A percentile compares a stretch with the other conserved stretches of the same genome.
Conservation (phyloP, 2,329 filamentous ascomycete genomes). For the Leptosphaerulina australis region DNA sequence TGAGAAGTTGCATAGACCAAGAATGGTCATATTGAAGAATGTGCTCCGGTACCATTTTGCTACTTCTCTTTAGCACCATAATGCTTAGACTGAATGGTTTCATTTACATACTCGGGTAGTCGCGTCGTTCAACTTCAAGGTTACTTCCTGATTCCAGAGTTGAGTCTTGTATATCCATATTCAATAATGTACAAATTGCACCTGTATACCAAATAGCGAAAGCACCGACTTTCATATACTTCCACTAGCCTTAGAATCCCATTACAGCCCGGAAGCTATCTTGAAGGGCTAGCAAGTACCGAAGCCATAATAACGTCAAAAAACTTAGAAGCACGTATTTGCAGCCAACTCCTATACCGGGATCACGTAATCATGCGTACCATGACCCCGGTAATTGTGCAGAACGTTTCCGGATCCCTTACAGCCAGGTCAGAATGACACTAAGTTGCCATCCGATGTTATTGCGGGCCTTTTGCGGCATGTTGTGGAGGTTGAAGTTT, state of each 20-base stretch:
- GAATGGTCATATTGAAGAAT: slow-evolving; percentile 73
- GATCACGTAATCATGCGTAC: background rate
- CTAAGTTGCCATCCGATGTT: background rate
- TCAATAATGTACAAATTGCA: background rate
- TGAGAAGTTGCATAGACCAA: slow-evolving; percentile 72
- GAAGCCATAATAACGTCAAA: background rate
- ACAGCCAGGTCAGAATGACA: background rate
- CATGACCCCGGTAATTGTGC: slow-evolving; percentile 5
- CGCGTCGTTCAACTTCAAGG: slow-evolving; percentile 25
- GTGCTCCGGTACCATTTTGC: slow-evolving; percentile 74
- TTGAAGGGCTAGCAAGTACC: slow-evolving; percentile 7
- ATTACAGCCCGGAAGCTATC: slow-evolving; percentile 1
- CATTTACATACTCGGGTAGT: slow-evolving; percentile 31
- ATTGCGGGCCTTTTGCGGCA: slow-evolving; percentile 3
- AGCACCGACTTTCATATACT: slow-evolving; percentile 9
- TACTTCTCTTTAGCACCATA: slow-evolving; percentile 29
- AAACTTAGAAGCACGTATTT: slow-evolving; percentile 1
- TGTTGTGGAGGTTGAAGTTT: slow-evolving; percentile 12
- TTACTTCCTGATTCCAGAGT: slow-evolving; percentile 31
- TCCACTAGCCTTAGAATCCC: background rate
- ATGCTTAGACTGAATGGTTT: background rate
- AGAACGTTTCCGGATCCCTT: background rate
- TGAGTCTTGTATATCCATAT: slow-evolving; percentile 24
- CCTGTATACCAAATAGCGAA: background rate
- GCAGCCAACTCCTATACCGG: background rate